Evolutionary conservation across 257 asterid genomes (phyloP).

Genomic region (Salvia hispanica): DNA sequence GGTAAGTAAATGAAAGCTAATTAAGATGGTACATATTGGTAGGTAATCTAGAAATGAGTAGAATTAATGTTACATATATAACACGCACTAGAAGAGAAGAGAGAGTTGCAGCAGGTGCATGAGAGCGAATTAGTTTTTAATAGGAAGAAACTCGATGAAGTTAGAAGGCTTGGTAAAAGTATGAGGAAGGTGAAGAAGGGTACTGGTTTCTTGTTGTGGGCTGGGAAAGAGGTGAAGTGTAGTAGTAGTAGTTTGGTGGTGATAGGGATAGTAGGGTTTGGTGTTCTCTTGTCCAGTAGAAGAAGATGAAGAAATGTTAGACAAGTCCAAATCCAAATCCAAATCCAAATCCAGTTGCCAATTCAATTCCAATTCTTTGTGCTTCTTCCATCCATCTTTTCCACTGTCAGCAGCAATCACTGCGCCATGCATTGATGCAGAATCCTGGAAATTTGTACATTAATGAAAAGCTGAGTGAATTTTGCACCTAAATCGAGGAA

Average conservation of each 20-base stretch:
- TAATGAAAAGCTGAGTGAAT: conserved; percentile 33
- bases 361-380: conserved; percentile 1
- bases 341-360: conserved; percentile 34
- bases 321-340: conserved; percentile 30
- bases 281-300: conserved; percentile 17
- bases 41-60: background rate
- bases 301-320: too few species aligned
- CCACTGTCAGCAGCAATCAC: conserved; percentile 38
- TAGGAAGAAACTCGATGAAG: conserved; percentile 63
- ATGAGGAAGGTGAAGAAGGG: too few species aligned
- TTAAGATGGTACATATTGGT: conserved; percentile 12
- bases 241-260: conserved; percentile 41
- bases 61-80: background rate
- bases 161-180: conserved; percentile 24
- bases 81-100: too few species aligned
- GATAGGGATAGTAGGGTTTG: background rate
- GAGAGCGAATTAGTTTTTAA: conserved; percentile 29
- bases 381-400: conserved; percentile 25
- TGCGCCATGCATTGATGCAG: conserved; percentile 55
- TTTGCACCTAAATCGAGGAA: conserved; percentile 49
- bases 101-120: background rate
- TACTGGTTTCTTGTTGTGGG: too few species aligned
- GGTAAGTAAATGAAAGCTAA: background rate
- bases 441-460: conserved; percentile 42
- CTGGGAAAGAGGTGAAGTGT: conserved; percentile 59